phyloP scores from a whole-genome alignment of 2,329 filamentous ascomycete genomes.

The Xylaria polymorpha region DNA sequence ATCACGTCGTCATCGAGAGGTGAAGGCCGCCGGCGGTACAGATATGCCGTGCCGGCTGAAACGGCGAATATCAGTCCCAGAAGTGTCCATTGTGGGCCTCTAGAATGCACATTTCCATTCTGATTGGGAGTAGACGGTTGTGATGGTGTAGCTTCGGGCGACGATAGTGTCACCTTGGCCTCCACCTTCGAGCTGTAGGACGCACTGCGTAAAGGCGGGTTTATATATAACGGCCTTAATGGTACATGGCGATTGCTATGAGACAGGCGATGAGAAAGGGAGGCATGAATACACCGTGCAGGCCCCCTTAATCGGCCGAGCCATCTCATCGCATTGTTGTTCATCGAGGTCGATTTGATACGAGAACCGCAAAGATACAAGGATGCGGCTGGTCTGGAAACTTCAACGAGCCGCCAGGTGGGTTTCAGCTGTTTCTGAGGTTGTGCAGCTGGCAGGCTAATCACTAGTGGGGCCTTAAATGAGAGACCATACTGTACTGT shows the following conservation, averaged over 20 bases:
- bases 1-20: conserved; percentile 50
- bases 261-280: neutral
- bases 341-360: conserved; percentile 26
- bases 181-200: conserved; percentile 9
- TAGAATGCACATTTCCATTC: neutral
- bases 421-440: neutral
- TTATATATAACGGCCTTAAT: neutral
- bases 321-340: conserved; percentile 38
- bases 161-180: conserved; percentile 10
- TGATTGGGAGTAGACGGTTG: neutral
- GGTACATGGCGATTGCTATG: neutral
- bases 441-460: neutral
- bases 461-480: neutral
- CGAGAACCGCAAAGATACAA: neutral
- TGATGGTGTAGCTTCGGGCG: neutral
- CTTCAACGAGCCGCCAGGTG: neutral
- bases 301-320: conserved; percentile 22
- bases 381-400: neutral
- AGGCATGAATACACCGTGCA: neutral
- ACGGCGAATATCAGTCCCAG: conserved; percentile 28
- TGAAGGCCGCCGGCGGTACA: conserved; percentile 16
- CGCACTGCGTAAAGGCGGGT: neutral
- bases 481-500: neutral
- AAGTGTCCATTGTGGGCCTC: conserved; percentile 29
- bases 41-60: conserved; percentile 30